Conservation (phyloP, 2,329 filamentous ascomycete genomes). For the Coniochaeta ligniaria region DNA sequence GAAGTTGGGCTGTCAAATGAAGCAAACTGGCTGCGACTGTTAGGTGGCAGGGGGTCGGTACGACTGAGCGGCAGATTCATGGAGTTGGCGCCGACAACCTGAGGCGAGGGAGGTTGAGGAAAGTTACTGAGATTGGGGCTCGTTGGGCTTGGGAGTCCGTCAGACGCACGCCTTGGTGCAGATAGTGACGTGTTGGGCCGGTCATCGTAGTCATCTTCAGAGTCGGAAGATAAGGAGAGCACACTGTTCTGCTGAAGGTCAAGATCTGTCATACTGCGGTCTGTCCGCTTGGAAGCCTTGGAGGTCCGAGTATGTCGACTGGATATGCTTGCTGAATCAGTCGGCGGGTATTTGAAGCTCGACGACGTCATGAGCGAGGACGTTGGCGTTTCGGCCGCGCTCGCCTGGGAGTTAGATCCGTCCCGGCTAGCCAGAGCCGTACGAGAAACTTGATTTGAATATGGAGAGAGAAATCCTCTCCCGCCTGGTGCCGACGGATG, state of each 20-base stretch:
- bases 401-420: constrained; percentile 1
- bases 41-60: background rate
- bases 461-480: constrained; percentile 5
- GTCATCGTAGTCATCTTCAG: constrained; percentile 33
- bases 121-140: background rate
- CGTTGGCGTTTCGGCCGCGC: constrained; percentile 16
- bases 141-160: constrained; percentile 3
- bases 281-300: constrained; percentile 42
- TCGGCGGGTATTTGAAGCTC: constrained; percentile 19
- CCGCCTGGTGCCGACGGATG: background rate
- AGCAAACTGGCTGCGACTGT: background rate
- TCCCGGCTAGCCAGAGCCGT: background rate
- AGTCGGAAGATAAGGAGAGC: constrained; percentile 50
- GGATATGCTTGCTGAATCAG: constrained; percentile 43
- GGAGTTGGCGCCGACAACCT: constrained; percentile 3
- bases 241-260: constrained; percentile 49
- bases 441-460: background rate
- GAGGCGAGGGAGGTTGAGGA: constrained; percentile 4
- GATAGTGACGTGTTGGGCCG: constrained; percentile 22
- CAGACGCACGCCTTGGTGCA: constrained; percentile 2
- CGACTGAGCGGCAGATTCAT: background rate
- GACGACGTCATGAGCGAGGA: constrained; percentile 19
- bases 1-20: background rate
- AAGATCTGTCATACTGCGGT: constrained; percentile 38
- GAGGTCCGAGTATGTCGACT: constrained; percentile 49